phyloP scores from a whole-genome alignment of 306 rosid species.

The Cucurbita maxima region DNA sequence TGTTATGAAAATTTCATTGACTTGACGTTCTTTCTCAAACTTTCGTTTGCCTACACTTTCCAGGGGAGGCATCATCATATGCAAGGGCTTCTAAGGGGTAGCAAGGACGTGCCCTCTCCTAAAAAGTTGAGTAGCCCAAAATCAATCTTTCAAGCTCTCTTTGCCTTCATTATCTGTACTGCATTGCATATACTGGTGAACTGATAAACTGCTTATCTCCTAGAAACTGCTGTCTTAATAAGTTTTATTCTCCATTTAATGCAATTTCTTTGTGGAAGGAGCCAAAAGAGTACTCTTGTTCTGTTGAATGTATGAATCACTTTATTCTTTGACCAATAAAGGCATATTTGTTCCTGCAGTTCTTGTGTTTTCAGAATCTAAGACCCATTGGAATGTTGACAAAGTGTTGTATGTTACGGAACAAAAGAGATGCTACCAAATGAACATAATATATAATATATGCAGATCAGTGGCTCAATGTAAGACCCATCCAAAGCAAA shows the following conservation, averaged over 20 bases:
- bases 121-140: constrained; percentile 42
- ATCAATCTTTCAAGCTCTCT: constrained; percentile 73
- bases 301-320: background rate
- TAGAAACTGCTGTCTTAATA: background rate
- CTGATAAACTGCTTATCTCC: background rate
- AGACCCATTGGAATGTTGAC: too few species aligned
- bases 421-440: background rate
- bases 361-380: background rate
- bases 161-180: constrained; percentile 69
- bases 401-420: too few species aligned
- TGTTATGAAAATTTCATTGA: background rate
- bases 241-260: background rate
- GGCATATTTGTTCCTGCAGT: background rate
- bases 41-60: background rate
- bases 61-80: constrained; percentile 48
- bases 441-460: background rate
- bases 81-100: constrained; percentile 29
- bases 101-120: constrained; percentile 16
- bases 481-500: background rate
- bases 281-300: background rate
- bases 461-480: background rate
- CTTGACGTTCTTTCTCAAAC: background rate
- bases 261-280: background rate
- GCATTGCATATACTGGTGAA: background rate
- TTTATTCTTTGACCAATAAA: background rate